Conservation (phyloP, 2,329 filamentous ascomycete genomes). For the Anthostomella pinea region DNA sequence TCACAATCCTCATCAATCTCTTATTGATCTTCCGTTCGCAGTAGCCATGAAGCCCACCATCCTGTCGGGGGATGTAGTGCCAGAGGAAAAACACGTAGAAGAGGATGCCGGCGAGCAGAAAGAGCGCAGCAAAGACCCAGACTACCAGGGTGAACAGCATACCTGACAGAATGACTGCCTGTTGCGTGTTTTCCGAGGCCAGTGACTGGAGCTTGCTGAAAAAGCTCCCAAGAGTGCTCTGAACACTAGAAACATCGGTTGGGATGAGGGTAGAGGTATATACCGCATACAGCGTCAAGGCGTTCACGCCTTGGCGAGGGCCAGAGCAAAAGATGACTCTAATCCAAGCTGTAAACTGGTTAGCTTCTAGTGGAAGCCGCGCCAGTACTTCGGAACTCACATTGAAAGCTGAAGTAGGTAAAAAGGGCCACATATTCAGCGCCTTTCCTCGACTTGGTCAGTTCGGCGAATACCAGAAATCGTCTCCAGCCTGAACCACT, state of each 20-base stretch:
- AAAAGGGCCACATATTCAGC: slow-evolving; percentile 88
- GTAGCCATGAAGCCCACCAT: slow-evolving; percentile 79
- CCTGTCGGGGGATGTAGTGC: slow-evolving; percentile 81
- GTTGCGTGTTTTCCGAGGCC: slow-evolving; percentile 69
- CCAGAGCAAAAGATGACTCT: slow-evolving; percentile 88
- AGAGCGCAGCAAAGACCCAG: slow-evolving; percentile 79
- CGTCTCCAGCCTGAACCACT: slow-evolving; percentile 77
- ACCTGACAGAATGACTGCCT: slow-evolving; percentile 78
- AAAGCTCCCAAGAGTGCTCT: slow-evolving; percentile 68
- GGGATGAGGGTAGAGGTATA: slow-evolving; percentile 73
- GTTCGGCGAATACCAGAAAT: slow-evolving; percentile 86
- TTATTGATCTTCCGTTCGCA: slow-evolving; percentile 90
- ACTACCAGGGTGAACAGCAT: slow-evolving; percentile 92
- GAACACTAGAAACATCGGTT: slow-evolving; percentile 47
- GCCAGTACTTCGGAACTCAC: too few species aligned
- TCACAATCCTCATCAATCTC: slow-evolving; percentile 79
- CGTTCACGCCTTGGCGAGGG: slow-evolving; percentile 88
- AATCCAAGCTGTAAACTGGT: slow-evolving; percentile 64
- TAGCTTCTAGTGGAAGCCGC: too few species aligned
- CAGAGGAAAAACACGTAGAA: slow-evolving; percentile 89
- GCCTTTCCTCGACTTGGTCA: slow-evolving; percentile 89
- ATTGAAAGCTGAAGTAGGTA: slow-evolving; percentile 76
- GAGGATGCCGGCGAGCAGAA: slow-evolving; percentile 68
- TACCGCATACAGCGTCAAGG: slow-evolving; percentile 81
- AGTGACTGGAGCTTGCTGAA: slow-evolving; percentile 77